Evolutionary conservation across 2,329 filamentous ascomycete genomes (phyloP).

Genomic region (Penicillium corylophilum): DNA sequence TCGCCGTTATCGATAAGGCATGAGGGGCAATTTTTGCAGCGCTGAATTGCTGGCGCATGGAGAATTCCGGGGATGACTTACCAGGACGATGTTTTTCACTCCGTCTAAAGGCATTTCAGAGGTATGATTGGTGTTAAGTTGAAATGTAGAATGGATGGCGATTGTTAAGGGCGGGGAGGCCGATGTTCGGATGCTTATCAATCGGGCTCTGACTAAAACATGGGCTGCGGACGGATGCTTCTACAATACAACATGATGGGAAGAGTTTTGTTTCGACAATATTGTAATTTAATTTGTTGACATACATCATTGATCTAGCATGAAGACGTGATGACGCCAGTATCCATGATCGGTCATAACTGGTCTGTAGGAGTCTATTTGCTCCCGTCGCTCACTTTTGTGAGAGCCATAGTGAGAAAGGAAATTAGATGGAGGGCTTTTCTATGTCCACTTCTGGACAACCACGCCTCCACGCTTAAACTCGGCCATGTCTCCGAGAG

Average conservation of each 20-base stretch:
- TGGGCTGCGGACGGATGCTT: background rate
- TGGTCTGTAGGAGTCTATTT: constrained; percentile 2
- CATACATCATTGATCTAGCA: constrained; percentile 2
- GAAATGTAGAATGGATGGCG: constrained; percentile 1
- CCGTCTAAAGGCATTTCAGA: constrained; percentile 42
- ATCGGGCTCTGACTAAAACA: constrained; percentile 24
- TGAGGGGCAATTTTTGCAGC: constrained; percentile 16
- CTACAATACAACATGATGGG: background rate
- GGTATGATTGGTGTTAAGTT: constrained; percentile 1
- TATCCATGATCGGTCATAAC: constrained; percentile 1
- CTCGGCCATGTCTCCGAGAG: constrained; percentile 48
- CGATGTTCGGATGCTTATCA: constrained; percentile 28
- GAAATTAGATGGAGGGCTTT: background rate
- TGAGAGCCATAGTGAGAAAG: constrained; percentile 1
- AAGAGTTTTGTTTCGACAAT: too few relatives aligned
- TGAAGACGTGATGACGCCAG: background rate
- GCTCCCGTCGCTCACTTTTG: constrained; percentile 5
- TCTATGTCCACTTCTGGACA: constrained; percentile 50
- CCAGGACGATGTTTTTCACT: constrained; percentile 46
- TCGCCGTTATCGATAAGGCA: constrained; percentile 43
- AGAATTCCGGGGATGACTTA: constrained; percentile 20
- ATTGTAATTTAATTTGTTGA: too few relatives aligned
- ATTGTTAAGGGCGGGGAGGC: constrained; percentile 15
- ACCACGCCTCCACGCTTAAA: constrained; percentile 53
- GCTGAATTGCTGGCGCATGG: background rate